These are phyloP conservation scores for Allium sativum DNA, from an alignment of 106 monocot species.

Conservation along the genomic window DNA sequence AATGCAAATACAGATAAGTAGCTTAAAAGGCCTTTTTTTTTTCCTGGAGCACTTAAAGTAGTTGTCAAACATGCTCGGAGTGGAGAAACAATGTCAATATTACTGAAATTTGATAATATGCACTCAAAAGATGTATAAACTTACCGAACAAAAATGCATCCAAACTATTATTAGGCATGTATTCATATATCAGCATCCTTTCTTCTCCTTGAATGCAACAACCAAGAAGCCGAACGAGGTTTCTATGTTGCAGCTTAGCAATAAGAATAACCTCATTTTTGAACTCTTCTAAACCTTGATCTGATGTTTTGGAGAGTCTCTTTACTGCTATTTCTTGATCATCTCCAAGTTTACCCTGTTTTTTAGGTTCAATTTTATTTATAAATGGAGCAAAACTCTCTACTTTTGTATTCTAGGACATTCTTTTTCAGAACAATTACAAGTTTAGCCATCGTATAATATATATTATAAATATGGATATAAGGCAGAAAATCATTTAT, in stretches of 20 bases:
- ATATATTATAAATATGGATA: not conserved
- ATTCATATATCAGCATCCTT: not conserved
- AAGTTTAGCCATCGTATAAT: not conserved
- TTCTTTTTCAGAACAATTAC: not conserved
- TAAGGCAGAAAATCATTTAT: no score
- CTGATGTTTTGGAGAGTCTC: not conserved
- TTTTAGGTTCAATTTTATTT: no score
- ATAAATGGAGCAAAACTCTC: no score
- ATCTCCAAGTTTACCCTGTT: not conserved
- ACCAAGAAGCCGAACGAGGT: not conserved
- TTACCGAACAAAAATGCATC: no score
- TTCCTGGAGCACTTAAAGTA: no score
- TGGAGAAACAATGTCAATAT: no score
- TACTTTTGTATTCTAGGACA: no score
- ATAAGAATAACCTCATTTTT: not conserved
- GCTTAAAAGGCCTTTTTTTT: no score
- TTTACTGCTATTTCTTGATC: conserved; percentile 5
- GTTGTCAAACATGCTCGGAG: no score
- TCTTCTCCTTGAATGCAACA: not conserved
- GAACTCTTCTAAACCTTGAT: not conserved
- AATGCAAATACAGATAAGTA: no score
- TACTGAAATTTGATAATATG: no score
- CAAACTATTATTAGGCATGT: not conserved
- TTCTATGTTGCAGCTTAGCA: not conserved
- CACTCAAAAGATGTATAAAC: no score